phyloP scores from a whole-genome alignment of 2,329 filamentous ascomycete genomes.

The Phyllosticta capitalensis region DNA sequence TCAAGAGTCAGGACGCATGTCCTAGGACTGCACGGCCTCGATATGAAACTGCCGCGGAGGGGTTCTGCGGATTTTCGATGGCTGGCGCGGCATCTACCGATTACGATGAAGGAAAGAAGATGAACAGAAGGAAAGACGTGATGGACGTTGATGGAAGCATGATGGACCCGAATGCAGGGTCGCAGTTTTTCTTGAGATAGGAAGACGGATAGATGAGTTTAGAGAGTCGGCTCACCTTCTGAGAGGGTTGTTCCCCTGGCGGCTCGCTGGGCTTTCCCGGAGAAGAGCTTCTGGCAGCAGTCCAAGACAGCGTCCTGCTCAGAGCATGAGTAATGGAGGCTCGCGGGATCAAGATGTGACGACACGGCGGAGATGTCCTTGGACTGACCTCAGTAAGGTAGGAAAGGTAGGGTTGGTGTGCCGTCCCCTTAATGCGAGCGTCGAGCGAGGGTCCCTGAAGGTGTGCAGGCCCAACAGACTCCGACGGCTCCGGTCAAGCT shows the following conservation, averaged over 20 bases:
- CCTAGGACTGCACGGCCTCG: not conserved
- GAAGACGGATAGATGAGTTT: not conserved
- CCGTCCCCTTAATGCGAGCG: not conserved
- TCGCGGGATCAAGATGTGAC: not conserved
- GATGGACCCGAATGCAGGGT: not conserved
- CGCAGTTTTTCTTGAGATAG: not conserved
- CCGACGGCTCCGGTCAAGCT: conserved; percentile 1
- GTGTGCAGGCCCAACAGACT: conserved; percentile 1
- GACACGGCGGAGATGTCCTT: not conserved
- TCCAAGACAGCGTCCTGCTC: not conserved
- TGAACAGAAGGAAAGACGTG: not conserved
- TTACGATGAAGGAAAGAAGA: not conserved
- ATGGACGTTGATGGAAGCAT: not conserved
- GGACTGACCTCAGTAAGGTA: not conserved
- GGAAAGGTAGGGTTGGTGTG: not conserved
- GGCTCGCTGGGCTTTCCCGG: not conserved
- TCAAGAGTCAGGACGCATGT: not conserved
- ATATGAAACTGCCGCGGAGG: not conserved
- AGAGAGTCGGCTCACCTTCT: not conserved
- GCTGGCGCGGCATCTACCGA: not conserved
- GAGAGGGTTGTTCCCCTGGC: not conserved
- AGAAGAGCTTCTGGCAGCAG: not conserved
- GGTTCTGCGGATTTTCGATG: not conserved
- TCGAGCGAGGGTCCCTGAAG: not conserved
- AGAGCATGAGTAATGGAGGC: not conserved